phyloP scores from a whole-genome alignment of 768 basidiomycete species.

The Boletus subcaerulescens region DNA sequence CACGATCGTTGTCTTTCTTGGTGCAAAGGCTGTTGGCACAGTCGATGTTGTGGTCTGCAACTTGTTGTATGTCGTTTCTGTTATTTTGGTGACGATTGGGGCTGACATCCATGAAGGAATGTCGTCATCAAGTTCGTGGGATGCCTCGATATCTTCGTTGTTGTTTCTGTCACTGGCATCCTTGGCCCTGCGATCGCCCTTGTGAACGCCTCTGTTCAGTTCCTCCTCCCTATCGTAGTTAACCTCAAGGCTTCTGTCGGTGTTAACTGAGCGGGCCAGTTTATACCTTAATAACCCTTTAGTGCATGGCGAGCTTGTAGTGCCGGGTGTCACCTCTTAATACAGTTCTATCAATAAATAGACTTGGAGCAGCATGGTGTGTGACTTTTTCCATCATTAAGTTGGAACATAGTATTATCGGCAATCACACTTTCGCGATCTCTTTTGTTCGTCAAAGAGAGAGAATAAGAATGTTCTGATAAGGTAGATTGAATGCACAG shows the following conservation, averaged over 20 bases:
- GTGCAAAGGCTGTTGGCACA: background rate
- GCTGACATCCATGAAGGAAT: background rate
- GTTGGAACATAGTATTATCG: background rate
- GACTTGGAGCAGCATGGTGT: background rate
- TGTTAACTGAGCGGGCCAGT: background rate
- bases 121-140: constrained; percentile 7
- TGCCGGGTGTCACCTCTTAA: constrained; percentile 5
- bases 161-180: background rate
- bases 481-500: too few species aligned
- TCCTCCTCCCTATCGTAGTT: constrained; percentile 4
- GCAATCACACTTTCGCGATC: too few species aligned
- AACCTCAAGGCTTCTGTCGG: background rate
- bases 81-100: background rate
- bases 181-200: constrained; percentile 9
- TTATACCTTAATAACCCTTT: background rate
- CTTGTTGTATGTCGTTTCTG: constrained; percentile 11
- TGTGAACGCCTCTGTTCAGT: background rate
- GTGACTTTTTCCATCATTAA: background rate
- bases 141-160: constrained; percentile 8
- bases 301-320: constrained; percentile 14
- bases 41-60: constrained; percentile 1
- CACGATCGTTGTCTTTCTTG: background rate
- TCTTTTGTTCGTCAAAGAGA: too few species aligned
- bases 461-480: too few species aligned
- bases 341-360: background rate